Evolutionary conservation across 441 rosid genomes (phyloP).

Genomic region (Macaranga tanarius): DNA sequence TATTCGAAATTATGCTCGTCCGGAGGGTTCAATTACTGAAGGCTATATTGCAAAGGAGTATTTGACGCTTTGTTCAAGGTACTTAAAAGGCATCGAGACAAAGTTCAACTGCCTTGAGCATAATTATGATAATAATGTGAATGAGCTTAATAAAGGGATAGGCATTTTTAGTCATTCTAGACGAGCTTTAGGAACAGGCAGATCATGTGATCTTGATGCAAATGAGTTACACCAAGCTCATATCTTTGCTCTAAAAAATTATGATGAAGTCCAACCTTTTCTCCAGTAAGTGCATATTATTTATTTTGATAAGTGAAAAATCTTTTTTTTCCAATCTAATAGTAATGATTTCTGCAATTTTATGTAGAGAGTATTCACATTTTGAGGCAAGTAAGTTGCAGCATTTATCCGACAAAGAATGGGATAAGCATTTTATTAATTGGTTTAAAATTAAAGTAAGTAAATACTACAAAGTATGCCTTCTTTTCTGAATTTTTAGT

Average conservation of each 20-base stretch:
- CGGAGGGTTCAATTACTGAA: not conserved
- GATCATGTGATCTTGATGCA: too few relatives aligned
- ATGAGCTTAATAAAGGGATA: too few relatives aligned
- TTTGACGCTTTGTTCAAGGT: not conserved
- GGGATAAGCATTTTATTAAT: not conserved
- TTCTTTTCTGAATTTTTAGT: too few relatives aligned
- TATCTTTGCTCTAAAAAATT: too few relatives aligned
- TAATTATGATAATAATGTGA: not conserved
- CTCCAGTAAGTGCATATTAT: not conserved
- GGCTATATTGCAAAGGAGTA: not conserved
- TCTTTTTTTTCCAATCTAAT: too few relatives aligned
- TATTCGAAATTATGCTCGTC: not conserved
- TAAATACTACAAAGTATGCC: too few relatives aligned
- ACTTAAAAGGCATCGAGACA: not conserved
- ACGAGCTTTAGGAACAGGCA: too few relatives aligned
- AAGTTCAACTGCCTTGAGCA: not conserved
- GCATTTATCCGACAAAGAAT: not conserved
- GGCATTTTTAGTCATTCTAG: too few relatives aligned
- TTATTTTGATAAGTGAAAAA: too few relatives aligned
- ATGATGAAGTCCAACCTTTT: not conserved
- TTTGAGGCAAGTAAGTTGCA: not conserved
- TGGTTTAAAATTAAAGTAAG: too few relatives aligned
- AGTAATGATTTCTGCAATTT: too few relatives aligned
- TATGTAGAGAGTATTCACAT: not conserved
- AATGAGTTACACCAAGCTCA: not conserved